Evolutionary conservation across 2,329 filamentous ascomycete genomes (phyloP), one percentile per base, ranked within the genome.

Genomic region (Monilinia vaccinii-corymbosi): DNA sequence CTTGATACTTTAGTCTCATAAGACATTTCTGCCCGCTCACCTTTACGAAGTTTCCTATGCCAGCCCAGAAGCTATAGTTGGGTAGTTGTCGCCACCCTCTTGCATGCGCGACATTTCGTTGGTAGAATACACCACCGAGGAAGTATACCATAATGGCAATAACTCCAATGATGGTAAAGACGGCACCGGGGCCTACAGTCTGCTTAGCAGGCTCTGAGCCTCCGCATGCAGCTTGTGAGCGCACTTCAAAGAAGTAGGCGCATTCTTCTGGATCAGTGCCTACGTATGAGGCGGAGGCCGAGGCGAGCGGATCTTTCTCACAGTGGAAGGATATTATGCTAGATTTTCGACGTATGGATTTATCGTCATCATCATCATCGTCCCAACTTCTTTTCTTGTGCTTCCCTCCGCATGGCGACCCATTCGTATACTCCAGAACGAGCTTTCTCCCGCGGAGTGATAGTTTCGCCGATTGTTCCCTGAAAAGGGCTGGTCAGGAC

Each of bases 71-170:
- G 67, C 83, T 85, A 76, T 94, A 97, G 76, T 99, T 97, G 57
- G 94, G 94, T 67, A 97, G 77, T 74, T 99, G 94, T 67, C 89
- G 84, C 94, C 93, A 97, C 51, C 94, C 94, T 63, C 94, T 82
- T 68, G 96, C 91, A 73, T 99, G 90, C 75, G 92, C 87, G 61
- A 99, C 92, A 36, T 91, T 95, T 62, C 94, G 85, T 74, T 97
- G 93, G 78, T 97, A 99, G 64, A 96, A 91, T 68, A 96, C 88
- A 70, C 94, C 94, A 67, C 94, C 94, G 42, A 95, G 81, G 59
- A 96, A 78, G 74, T 99, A 99, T 25, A 94, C 94, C 11, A 93
- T 76, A 42, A 97, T 80, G 11, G 92, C 89, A 62, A 85, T 81
- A 62, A 80, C 77, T 66, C 84, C 82, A 72, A 99, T 97, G 65